phyloP scores from a whole-genome alignment of 805 yeast species.

The Dipodascopsis tothii region DNA sequence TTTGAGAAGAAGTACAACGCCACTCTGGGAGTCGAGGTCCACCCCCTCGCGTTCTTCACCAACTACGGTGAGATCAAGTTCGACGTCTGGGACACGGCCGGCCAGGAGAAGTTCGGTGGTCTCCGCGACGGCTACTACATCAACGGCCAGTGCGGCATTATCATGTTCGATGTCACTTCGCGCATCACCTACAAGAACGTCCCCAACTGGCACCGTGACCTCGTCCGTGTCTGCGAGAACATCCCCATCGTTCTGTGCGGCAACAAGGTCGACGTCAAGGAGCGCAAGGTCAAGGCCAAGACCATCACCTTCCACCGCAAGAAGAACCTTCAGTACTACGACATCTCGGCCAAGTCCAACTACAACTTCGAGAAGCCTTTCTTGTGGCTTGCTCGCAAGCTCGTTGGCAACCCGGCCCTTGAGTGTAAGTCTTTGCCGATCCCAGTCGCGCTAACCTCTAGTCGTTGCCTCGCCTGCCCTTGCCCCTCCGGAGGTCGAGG shows the following conservation, averaged over 20 bases:
- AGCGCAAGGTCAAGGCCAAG: slow-evolving; percentile 99
- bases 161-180: slow-evolving; percentile 98
- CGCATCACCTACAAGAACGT: slow-evolving; percentile 99
- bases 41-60: slow-evolving; percentile 96
- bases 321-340: slow-evolving; percentile 99
- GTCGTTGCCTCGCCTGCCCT: slow-evolving; percentile 97
- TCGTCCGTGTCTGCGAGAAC: slow-evolving; percentile 99
- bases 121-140: slow-evolving; percentile 99
- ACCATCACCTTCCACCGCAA: slow-evolving; percentile 99
- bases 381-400: slow-evolving; percentile 99
- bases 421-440: slow-evolving; percentile 42
- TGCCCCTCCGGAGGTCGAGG: slow-evolving; percentile 99
- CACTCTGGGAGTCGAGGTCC: slow-evolving; percentile 98
- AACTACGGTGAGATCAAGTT: slow-evolving; percentile 97
- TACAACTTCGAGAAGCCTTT: slow-evolving; percentile 99
- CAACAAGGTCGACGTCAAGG: slow-evolving; percentile 99
- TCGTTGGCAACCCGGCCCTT: slow-evolving; percentile 94
- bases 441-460: background rate
- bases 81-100: slow-evolving; percentile 99
- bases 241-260: slow-evolving; percentile 98
- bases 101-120: slow-evolving; percentile 99
- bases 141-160: slow-evolving; percentile 99
- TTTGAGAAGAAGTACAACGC: slow-evolving; percentile 98
- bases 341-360: slow-evolving; percentile 98
- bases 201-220: slow-evolving; percentile 99